Conservation (phyloP, 176 grass and related monocot genomes). For the Avena sativa region DNA sequence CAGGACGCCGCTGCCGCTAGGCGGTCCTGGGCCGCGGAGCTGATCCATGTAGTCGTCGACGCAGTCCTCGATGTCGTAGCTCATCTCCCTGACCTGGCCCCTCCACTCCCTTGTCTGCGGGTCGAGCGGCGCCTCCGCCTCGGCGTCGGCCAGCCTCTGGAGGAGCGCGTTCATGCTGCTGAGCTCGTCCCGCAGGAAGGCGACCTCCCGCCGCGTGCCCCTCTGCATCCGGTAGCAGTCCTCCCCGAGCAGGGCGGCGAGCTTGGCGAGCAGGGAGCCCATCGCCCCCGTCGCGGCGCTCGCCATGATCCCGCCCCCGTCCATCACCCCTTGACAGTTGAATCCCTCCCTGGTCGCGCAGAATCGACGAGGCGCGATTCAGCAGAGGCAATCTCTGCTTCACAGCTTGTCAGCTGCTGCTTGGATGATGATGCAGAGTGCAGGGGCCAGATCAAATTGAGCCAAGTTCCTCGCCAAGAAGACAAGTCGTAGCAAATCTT, state of each 20-base stretch:
- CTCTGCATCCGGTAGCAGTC: slow-evolving; percentile 22
- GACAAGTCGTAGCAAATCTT: not conserved
- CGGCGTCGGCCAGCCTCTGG: slow-evolving; percentile 16
- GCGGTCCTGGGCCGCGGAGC: not conserved
- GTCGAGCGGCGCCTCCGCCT: slow-evolving; percentile 1
- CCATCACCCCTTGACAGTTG: not conserved
- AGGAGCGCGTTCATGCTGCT: slow-evolving; percentile 23
- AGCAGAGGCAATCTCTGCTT: not conserved
- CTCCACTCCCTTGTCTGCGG: slow-evolving; percentile 20
- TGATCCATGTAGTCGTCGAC: slow-evolving; percentile 30
- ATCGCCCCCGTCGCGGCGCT: slow-evolving; percentile 31
- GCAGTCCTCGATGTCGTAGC: slow-evolving; percentile 41
- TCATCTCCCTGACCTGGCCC: slow-evolving; percentile 33
- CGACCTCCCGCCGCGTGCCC: not conserved
- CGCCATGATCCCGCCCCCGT: slow-evolving; percentile 20
- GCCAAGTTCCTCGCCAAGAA: not conserved
- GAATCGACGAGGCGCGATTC: not conserved
- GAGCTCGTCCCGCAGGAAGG: slow-evolving; percentile 14
- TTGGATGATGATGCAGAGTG: not conserved
- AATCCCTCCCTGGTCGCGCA: not conserved
- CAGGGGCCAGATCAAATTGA: not conserved
- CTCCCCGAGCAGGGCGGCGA: not conserved
- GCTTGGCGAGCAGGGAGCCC: slow-evolving; percentile 23
- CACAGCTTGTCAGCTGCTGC: not conserved
- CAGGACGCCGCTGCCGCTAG: not conserved